Base-by-base conservation (phyloP, 768 basidiomycete genomes). In the Holtermannia corniformis region DNA sequence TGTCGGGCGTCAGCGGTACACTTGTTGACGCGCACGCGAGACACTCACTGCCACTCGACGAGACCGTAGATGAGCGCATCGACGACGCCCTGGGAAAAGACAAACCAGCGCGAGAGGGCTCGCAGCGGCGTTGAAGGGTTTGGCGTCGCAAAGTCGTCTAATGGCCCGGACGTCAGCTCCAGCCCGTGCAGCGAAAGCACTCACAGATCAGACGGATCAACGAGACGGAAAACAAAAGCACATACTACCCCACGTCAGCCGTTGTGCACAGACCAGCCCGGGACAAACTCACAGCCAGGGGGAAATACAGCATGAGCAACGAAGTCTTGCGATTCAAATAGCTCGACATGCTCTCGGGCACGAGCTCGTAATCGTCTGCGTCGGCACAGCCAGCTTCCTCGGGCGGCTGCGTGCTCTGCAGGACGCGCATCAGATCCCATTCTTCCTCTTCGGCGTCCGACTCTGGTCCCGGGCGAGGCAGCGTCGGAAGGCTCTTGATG, bases 251-350 rank as follows among this genome's bases (percentile, higher is more conserved):
- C 21, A 20, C n/a, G 23, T 32, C 16, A 46, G n/a, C 21, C 5
- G 16, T 20, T 21, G n/a, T n/a, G n/a, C n/a, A 19, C 45, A 32
- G 16, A 44, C 21, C 44, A 45, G 43, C 14, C 10, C 19, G 4
- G 21, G 40, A 14, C 4, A n/a, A 4, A 66, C 70, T 67, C 51
- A 71, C 70, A 23, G 62, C 72, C 2, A 67, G 58, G 16, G 68
- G 70, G 49, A 73, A 73, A 55, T 67, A 69, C 52, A 71, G 54
- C 71, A 71, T 73, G 51, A 73, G 59, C 44, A 73, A 49, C 1
- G 68, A 61, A 16, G 72, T 71, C 53, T 73, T 73, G 26, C 72
- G 44, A 56, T 73, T 73, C 54, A 73, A 60, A 59, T 72, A 73
- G 14, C 55, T 57, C 22, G 68, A 55, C 62, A 68, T 73, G 14